These are phyloP conservation scores for Hemisphaericaspora xylofermentans DNA, from an alignment of 1,139 yeast species.

Conservation along the genomic window DNA sequence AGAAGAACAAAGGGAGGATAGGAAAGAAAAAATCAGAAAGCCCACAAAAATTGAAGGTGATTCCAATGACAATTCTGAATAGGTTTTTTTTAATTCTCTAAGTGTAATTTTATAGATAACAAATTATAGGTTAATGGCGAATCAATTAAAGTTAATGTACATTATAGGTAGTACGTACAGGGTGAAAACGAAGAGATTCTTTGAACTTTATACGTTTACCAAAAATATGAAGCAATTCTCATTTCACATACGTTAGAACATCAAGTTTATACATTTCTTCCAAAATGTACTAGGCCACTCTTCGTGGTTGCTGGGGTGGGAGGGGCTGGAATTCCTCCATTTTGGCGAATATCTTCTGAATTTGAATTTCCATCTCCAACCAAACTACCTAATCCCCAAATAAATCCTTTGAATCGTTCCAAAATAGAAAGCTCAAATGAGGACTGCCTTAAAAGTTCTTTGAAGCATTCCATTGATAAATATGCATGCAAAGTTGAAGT, in stretches of 20 bases:
- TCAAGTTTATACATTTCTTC: slow-evolving; percentile 21
- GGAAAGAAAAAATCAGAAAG: slow-evolving; percentile 3
- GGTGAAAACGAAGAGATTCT: not conserved
- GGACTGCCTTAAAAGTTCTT: slow-evolving; percentile 50
- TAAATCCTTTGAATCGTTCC: slow-evolving; percentile 46
- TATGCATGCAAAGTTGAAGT: slow-evolving; percentile 52
- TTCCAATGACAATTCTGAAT: slow-evolving; percentile 13
- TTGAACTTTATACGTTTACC: not conserved
- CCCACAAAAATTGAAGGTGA: slow-evolving; percentile 13
- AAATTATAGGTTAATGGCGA: not conserved
- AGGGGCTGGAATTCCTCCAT: slow-evolving; percentile 23
- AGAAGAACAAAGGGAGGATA: slow-evolving; percentile 24
- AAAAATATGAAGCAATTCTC: not conserved
- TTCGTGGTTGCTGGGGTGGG: slow-evolving; percentile 25
- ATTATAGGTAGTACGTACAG: not conserved
- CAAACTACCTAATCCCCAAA: slow-evolving; percentile 52
- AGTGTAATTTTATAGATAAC: not conserved
- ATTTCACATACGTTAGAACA: slow-evolving; percentile 17
- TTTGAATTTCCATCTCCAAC: slow-evolving; percentile 15
- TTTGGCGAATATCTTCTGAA: slow-evolving; percentile 11
- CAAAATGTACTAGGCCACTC: slow-evolving; percentile 32
- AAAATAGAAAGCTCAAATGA: slow-evolving; percentile 36
- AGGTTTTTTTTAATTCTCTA: not conserved
- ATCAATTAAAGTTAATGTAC: not conserved
- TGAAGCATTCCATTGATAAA: slow-evolving; percentile 57